These are phyloP conservation scores for Hymenoscyphus infarciens DNA, from an alignment of 2,329 filamentous ascomycete genomes.

Conservation along the genomic window DNA sequence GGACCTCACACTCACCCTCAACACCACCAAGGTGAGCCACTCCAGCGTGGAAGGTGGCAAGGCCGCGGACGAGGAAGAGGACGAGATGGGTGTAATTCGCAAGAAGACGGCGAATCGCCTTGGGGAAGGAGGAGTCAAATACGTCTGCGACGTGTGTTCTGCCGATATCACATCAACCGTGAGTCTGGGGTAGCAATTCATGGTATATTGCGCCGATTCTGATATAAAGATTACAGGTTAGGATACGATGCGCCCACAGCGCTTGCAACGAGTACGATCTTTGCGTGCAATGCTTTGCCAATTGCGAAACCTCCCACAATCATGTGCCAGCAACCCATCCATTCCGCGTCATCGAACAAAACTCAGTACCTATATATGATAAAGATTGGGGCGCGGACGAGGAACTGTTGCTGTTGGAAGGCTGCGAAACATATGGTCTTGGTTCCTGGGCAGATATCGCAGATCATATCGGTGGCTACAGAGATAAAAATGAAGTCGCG, in stretches of 20 bases:
- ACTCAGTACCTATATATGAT: slow-evolving; percentile 95
- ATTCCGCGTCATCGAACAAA: slow-evolving; percentile 94
- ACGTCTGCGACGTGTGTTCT: slow-evolving; percentile 95
- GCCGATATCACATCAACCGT: slow-evolving; percentile 96
- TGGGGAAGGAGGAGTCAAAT: slow-evolving; percentile 87
- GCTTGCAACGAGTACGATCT: slow-evolving; percentile 93
- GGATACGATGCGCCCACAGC: slow-evolving; percentile 78
- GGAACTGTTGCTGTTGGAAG: slow-evolving; percentile 88
- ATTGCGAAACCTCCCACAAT: slow-evolving; percentile 73
- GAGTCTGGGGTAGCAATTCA: slow-evolving; percentile 38
- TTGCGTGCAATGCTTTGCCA: slow-evolving; percentile 90
- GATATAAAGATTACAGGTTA: slow-evolving; percentile 57
- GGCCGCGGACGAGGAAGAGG: slow-evolving; percentile 5
- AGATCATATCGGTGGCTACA: slow-evolving; percentile 94
- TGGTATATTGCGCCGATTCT: slow-evolving; percentile 10
- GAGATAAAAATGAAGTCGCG: slow-evolving; percentile 90
- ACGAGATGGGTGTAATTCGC: slow-evolving; percentile 82
- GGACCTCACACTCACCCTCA: not conserved
- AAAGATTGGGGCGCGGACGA: slow-evolving; percentile 96
- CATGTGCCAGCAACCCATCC: slow-evolving; percentile 85
- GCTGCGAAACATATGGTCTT: slow-evolving; percentile 91
- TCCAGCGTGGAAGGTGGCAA: not conserved
- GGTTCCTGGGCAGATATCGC: slow-evolving; percentile 98
- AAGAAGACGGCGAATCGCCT: slow-evolving; percentile 88
- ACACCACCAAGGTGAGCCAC: not conserved